Conservation (phyloP, 371 early-diverging fungal genomes). For the Coemansia sp. region DNA sequence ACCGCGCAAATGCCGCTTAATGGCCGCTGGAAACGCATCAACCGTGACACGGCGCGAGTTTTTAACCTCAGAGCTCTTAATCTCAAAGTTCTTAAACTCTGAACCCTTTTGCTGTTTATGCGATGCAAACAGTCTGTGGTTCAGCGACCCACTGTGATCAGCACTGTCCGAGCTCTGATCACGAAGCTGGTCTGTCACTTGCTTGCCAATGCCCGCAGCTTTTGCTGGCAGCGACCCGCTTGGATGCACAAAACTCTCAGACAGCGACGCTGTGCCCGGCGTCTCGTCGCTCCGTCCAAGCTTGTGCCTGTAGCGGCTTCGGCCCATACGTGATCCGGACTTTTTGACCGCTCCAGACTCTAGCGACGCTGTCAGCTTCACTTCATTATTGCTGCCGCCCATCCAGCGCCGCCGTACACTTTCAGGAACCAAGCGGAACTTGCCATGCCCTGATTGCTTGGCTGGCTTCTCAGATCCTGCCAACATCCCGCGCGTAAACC, state of each 20-base stretch:
- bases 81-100: constrained; percentile 9
- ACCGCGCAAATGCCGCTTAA: constrained; percentile 38
- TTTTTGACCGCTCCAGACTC: constrained; percentile 7
- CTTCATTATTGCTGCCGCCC: constrained; percentile 22
- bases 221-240: constrained; percentile 1
- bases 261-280: background rate
- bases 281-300: background rate
- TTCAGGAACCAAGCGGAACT: constrained; percentile 35
- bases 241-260: background rate
- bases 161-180: background rate
- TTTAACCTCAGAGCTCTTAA: constrained; percentile 2
- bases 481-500: constrained; percentile 32
- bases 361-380: constrained; percentile 11
- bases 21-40: constrained; percentile 47
- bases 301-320: constrained; percentile 4
- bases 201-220: background rate
- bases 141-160: background rate
- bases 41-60: constrained; percentile 42
- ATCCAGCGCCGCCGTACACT: constrained; percentile 44
- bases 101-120: background rate
- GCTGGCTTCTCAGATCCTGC: constrained; percentile 23
- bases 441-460: constrained; percentile 16
- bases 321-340: background rate
- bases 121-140: background rate
- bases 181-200: background rate